phyloP scores from a whole-genome alignment of 441 rosid species.

The Gossypium aridum region DNA sequence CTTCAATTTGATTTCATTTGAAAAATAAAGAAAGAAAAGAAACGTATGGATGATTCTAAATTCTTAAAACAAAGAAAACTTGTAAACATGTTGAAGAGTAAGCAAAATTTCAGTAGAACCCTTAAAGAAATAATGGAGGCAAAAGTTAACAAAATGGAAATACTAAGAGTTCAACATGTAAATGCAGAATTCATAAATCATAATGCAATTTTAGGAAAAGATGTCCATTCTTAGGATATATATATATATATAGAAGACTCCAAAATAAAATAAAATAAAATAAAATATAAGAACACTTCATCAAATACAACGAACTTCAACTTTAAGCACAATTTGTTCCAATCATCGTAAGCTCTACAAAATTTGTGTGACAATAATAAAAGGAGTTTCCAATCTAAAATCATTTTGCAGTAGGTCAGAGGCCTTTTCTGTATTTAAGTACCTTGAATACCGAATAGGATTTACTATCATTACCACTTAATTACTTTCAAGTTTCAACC shows the following conservation, averaged over 20 bases:
- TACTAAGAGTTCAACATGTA: not conserved
- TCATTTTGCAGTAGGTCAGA: not conserved
- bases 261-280: not conserved
- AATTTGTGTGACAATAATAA: not conserved
- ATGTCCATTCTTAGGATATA: not conserved
- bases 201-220: not conserved
- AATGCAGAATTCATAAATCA: not conserved
- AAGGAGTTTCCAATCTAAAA: not conserved
- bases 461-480: not conserved
- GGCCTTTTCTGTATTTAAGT: not conserved
- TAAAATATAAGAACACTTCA: not conserved
- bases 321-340: conserved; percentile 1
- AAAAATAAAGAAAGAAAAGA: not conserved
- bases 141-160: not conserved
- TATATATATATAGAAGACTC: not conserved
- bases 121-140: not conserved
- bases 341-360: not conserved
- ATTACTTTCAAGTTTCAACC: conserved; percentile 4
- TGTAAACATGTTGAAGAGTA: not conserved
- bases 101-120: not conserved
- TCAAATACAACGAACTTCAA: not conserved
- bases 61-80: not conserved
- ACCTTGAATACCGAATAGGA: not conserved
- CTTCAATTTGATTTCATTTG: not conserved
- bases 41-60: not conserved